Evolutionary conservation across 768 basidiomycete species (phyloP).

Genomic region (Tremella fuciformis): DNA sequence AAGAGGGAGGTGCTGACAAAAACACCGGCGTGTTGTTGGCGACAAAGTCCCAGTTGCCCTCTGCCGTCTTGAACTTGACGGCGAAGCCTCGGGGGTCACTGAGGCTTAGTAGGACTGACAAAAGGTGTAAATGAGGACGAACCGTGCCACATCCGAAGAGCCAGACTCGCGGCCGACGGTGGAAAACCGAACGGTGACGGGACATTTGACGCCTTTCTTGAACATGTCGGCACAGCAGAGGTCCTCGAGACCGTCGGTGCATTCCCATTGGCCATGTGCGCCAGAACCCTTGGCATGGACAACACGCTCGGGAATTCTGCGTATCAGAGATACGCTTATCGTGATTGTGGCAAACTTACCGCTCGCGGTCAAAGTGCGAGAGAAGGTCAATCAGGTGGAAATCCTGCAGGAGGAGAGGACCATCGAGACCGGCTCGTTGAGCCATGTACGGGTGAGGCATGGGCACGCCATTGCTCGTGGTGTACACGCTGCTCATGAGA

Average conservation of each 20-base stretch:
- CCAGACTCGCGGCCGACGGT: constrained; percentile 57
- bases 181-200: constrained; percentile 51
- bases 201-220: constrained; percentile 51
- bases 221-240: constrained; percentile 53
- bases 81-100: constrained; percentile 55
- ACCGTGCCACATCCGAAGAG: constrained; percentile 54
- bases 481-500: constrained; percentile 59
- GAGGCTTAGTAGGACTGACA: background rate
- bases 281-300: constrained; percentile 66
- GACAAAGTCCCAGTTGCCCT: constrained; percentile 56
- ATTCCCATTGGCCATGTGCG: constrained; percentile 54
- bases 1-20: constrained; percentile 17
- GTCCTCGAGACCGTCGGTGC: constrained; percentile 53
- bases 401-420: constrained; percentile 83
- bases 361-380: constrained; percentile 62
- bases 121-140: background rate
- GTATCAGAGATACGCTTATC: constrained; percentile 1
- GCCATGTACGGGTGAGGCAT: constrained; percentile 59
- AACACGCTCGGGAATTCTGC: constrained; percentile 53
- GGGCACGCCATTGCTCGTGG: constrained; percentile 79
- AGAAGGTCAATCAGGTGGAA: constrained; percentile 73
- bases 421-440: constrained; percentile 69
- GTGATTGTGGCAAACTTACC: constrained; percentile 19
- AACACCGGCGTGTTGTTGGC: constrained; percentile 44
- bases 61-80: constrained; percentile 55